phyloP scores from a whole-genome alignment of 169 alveolate species.

The Plasmodium sp. region DNA sequence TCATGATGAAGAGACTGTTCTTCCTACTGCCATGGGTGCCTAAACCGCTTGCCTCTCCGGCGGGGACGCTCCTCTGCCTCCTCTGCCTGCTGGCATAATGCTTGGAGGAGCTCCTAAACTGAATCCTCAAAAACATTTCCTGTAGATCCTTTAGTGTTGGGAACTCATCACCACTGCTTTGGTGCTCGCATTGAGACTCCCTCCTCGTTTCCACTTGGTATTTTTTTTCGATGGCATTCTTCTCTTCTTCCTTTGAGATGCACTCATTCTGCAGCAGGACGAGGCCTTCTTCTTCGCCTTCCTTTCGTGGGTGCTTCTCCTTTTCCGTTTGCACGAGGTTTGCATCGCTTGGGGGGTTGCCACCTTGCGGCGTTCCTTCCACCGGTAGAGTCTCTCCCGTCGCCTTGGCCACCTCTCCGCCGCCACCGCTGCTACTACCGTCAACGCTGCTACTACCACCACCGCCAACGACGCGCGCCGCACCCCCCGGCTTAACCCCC shows the following conservation, averaged over 20 bases:
- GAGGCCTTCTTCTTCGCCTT: neutral
- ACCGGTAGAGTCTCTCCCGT: neutral
- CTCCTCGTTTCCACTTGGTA: neutral
- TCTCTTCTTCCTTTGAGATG: neutral
- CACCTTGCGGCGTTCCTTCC: neutral
- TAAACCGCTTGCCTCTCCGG: neutral
- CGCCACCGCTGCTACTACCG: neutral
- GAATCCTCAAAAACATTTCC: slow-evolving; percentile 74
- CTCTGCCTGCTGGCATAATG: slow-evolving; percentile 10
- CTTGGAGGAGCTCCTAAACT: slow-evolving; percentile 59
- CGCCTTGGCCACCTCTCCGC: neutral
- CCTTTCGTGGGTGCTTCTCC: neutral
- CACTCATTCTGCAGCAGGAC: neutral
- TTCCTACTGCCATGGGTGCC: neutral
- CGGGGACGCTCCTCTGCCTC: neutral
- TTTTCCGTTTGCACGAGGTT: neutral
- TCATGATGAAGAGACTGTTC: slow-evolving; percentile 29
- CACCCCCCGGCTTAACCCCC: no score
- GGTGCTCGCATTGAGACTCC: neutral
- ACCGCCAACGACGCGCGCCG: neutral
- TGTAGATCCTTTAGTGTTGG: slow-evolving; percentile 71
- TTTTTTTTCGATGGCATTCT: neutral
- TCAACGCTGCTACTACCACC: neutral
- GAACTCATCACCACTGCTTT: slow-evolving; percentile 27
- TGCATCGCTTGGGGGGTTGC: neutral